Base-by-base conservation (phyloP, 192 early-diverging fungal genomes). In the Hyaloraphidium curvatum region DNA sequence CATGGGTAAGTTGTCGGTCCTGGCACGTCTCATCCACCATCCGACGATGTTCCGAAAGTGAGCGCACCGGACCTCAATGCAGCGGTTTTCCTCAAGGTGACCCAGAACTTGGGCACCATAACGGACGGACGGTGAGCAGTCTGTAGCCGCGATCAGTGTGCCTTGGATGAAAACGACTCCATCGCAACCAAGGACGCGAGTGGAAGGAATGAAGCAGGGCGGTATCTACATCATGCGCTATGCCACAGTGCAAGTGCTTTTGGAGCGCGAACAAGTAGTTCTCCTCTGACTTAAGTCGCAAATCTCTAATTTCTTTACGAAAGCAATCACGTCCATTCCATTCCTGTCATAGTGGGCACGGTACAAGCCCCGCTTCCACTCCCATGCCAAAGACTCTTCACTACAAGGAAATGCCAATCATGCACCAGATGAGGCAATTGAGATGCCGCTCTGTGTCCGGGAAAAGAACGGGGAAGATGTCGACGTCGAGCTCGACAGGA, bases 151-250 rank as follows among this genome's bases (percentile, higher is more conserved):
- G 14, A 14, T 7, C 35, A 59, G 13, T 40, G 30, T 2, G 30
- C 17, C 30, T 28, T 28, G 0, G 13, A 3, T 37, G 52, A 63
- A 28, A 59, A 55, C 28, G 66, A 72, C 23, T 60, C 58, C 7
- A 51, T 68, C 31, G n/a, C n/a, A n/a, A n/a, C n/a, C n/a, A n/a
- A n/a, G n/a, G n/a, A n/a, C n/a, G n/a, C n/a, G n/a, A n/a, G n/a
- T n/a, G n/a, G n/a, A n/a, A n/a, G 39, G 52, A 0, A 53, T 74
- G 43, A 52, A 52, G 7, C 30, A 40, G 26, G 60, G 64, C 37
- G 67, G 77, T 26, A 73, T 75, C 19, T 76, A 73, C 52, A 63
- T 80, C 25, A 50, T 80, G 30, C 64, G 63, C 25, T 80, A 80
- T 51, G 63, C 63, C 22, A 51, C 64, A 5, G 50, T 80, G 1